Conservation (phyloP, 345 rosid species). For the Pistacia vera region DNA sequence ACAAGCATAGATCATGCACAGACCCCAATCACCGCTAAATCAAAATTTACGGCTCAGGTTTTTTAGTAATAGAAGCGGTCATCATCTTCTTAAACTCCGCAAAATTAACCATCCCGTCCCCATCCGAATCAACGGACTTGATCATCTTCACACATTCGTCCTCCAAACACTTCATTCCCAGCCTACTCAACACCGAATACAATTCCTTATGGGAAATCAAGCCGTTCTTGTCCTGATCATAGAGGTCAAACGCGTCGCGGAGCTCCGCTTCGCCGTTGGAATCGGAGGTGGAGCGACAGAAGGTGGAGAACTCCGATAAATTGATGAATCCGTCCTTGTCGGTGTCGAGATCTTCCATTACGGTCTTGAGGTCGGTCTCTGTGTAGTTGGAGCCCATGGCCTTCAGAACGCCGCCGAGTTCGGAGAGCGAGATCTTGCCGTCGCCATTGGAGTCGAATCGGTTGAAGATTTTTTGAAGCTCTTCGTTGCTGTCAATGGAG, state of each 20-base stretch:
- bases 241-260: slow-evolving; percentile 87
- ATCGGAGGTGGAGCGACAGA: slow-evolving; percentile 54
- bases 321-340: slow-evolving; percentile 78
- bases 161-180: slow-evolving; percentile 63
- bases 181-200: slow-evolving; percentile 62
- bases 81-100: slow-evolving; percentile 86
- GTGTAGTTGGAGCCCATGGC: slow-evolving; percentile 61
- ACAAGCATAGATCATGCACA: not conserved
- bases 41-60: slow-evolving; percentile 2
- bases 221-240: slow-evolving; percentile 80
- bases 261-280: slow-evolving; percentile 47
- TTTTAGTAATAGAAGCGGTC: slow-evolving; percentile 15
- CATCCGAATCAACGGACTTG: slow-evolving; percentile 71
- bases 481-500: slow-evolving; percentile 28
- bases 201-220: slow-evolving; percentile 73
- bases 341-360: slow-evolving; percentile 72
- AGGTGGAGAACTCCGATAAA: slow-evolving; percentile 59
- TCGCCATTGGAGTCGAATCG: slow-evolving; percentile 85
- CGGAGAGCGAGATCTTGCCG: slow-evolving; percentile 80
- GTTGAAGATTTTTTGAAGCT: slow-evolving; percentile 65
- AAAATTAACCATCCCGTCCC: slow-evolving; percentile 82
- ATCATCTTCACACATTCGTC: slow-evolving; percentile 79
- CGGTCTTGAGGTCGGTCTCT: slow-evolving; percentile 49
- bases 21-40: not conserved
- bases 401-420: slow-evolving; percentile 65